Evolutionary conservation across 257 asterid genomes (phyloP).

Genomic region (Cruciata laevipes): DNA sequence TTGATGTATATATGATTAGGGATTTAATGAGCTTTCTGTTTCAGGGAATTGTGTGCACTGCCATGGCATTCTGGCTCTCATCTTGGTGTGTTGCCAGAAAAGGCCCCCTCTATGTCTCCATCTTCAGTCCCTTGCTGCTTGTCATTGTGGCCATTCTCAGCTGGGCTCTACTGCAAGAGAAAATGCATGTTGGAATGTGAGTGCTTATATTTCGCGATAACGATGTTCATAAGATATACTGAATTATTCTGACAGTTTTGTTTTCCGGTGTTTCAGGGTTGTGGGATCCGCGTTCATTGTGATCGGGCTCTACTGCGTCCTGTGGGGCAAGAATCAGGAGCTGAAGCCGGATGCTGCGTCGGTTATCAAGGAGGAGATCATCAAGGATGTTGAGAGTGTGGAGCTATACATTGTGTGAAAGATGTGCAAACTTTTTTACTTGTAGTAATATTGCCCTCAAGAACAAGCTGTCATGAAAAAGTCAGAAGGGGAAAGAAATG

Average conservation of each 20-base stretch:
- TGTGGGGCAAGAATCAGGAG: conserved; percentile 79
- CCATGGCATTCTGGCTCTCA: conserved; percentile 17
- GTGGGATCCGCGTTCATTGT: conserved; percentile 62
- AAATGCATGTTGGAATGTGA: conserved; percentile 61
- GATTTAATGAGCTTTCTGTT: background rate
- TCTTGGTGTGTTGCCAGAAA: conserved; percentile 14
- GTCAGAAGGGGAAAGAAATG: background rate
- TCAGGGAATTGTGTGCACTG: conserved; percentile 21
- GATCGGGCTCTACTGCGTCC: conserved; percentile 62
- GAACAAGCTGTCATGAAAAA: background rate
- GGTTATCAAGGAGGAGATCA: conserved; percentile 6
- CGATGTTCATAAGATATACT: background rate
- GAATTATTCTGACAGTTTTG: background rate
- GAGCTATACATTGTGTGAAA: conserved; percentile 7
- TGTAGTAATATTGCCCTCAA: background rate
- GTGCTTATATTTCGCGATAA: conserved; percentile 9
- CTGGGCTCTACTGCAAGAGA: conserved; percentile 77
- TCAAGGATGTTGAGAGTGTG: conserved; percentile 10
- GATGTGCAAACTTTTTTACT: background rate
- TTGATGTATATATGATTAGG: background rate
- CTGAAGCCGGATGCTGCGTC: conserved; percentile 7
- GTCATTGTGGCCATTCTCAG: conserved; percentile 79
- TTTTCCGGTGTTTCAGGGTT: conserved; percentile 29
- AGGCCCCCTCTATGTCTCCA: conserved; percentile 22
- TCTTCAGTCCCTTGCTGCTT: conserved; percentile 77